phyloP scores from a whole-genome alignment of 345 rosid genomes.

The Gossypium herbaceum region DNA sequence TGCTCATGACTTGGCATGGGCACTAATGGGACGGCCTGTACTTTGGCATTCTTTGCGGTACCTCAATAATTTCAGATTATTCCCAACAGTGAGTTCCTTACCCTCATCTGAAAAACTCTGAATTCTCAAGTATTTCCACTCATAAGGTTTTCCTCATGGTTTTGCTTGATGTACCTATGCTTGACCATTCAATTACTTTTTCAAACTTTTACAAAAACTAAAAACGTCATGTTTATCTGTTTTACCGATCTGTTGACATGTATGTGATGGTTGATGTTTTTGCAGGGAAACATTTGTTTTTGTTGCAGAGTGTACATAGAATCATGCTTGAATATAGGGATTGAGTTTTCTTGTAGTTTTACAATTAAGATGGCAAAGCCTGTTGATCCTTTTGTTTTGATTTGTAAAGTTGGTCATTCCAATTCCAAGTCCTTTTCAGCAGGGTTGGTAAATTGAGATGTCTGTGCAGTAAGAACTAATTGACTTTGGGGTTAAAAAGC shows the following conservation, averaged over 20 bases:
- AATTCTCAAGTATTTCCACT: not conserved
- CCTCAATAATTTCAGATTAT: slow-evolving; percentile 15
- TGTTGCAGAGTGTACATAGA: slow-evolving; percentile 26
- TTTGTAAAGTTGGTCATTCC: slow-evolving; percentile 26
- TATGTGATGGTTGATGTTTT: slow-evolving; percentile 3
- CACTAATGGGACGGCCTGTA: slow-evolving; percentile 17
- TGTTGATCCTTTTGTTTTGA: not conserved
- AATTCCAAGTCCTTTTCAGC: slow-evolving; percentile 1
- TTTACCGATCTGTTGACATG: not conserved
- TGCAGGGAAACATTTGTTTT: slow-evolving; percentile 24
- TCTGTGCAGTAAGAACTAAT: slow-evolving; percentile 22
- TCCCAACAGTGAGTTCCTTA: slow-evolving; percentile 34
- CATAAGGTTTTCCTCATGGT: not conserved
- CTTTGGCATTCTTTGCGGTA: slow-evolving; percentile 17
- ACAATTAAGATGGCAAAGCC: not conserved
- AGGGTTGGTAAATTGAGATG: slow-evolving; percentile 11
- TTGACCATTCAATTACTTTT: not conserved
- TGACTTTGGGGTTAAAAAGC: slow-evolving; percentile 6
- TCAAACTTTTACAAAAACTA: not conserved
- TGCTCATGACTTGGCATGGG: slow-evolving; percentile 14
- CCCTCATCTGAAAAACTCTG: not conserved
- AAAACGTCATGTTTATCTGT: not conserved
- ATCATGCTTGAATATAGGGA: slow-evolving; percentile 24
- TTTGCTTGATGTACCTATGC: not conserved
- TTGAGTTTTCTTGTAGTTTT: not conserved